Conservation (phyloP, 1,139 yeast species). For the Lodderomyces margitis region DNA sequence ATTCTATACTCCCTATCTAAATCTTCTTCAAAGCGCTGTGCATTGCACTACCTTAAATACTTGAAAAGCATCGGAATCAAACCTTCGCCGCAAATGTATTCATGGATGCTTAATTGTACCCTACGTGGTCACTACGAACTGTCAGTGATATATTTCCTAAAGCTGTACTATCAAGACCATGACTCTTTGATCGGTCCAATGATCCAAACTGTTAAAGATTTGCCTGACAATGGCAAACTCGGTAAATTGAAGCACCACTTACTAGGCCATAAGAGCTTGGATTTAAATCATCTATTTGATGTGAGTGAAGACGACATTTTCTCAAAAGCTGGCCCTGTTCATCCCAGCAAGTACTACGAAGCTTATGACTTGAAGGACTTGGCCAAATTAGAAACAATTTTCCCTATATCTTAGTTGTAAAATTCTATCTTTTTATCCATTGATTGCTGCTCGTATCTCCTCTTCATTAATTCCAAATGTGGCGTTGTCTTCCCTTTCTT, state of each 20-base stretch:
- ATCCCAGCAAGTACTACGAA: neutral
- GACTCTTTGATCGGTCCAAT: neutral
- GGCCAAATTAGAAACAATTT: slow-evolving; percentile 2
- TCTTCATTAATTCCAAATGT: slow-evolving; percentile 6
- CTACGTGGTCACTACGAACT: slow-evolving; percentile 23
- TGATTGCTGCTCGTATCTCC: slow-evolving; percentile 5
- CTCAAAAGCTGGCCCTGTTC: neutral
- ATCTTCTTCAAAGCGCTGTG: slow-evolving; percentile 28
- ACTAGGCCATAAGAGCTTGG: neutral
- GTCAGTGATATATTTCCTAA: slow-evolving; percentile 29
- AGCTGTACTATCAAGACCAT: slow-evolving; percentile 23
- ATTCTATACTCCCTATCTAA: slow-evolving; percentile 30
- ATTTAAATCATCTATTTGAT: neutral
- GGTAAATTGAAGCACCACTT: neutral
- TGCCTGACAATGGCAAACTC: neutral
- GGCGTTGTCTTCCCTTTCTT: neutral
- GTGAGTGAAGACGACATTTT: neutral
- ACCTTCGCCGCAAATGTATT: slow-evolving; percentile 20
- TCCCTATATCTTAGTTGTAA: neutral
- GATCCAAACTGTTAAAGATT: neutral
- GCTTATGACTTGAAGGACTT: slow-evolving; percentile 3
- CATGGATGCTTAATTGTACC: slow-evolving; percentile 26
- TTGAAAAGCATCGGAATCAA: slow-evolving; percentile 15
- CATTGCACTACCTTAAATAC: slow-evolving; percentile 24
- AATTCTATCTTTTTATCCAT: too few relatives aligned